These are phyloP conservation scores for Jasminum sambac DNA, from an alignment of 257 asterid species.

Conservation along the genomic window DNA sequence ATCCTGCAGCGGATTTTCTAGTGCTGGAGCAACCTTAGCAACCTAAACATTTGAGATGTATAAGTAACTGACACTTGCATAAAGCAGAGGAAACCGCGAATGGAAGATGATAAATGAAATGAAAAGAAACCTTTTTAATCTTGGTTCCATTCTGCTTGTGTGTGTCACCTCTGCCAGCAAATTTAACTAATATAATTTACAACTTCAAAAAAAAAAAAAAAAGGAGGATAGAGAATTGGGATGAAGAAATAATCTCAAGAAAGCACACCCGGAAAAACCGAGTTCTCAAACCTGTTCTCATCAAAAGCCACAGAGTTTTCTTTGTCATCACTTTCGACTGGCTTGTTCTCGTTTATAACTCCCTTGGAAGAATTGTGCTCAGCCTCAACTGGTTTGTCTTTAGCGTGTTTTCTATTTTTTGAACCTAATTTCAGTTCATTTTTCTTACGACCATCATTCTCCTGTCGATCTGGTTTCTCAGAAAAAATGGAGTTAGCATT, in stretches of 20 bases:
- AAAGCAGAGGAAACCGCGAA: not conserved
- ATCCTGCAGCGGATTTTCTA: constrained; percentile 19
- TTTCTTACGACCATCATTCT: constrained; percentile 11
- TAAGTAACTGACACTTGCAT: not conserved
- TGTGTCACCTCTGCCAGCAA: constrained; percentile 28
- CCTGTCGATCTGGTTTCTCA: constrained; percentile 14
- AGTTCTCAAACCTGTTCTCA: constrained; percentile 37
- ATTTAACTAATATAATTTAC: not conserved
- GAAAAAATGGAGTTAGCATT: constrained; percentile 1
- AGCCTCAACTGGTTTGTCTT: not conserved
- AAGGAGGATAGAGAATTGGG: too few relatives aligned
- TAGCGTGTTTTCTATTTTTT: constrained; percentile 4
- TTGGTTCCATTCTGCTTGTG: constrained; percentile 21
- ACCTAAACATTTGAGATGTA: not conserved
- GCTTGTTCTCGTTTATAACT: constrained; percentile 12
- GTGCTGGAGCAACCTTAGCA: constrained; percentile 27
- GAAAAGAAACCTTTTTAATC: constrained; percentile 27
- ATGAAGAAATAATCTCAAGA: not conserved
- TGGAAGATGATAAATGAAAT: not conserved
- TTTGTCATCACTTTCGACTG: constrained; percentile 32
- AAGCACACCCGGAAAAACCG: not conserved
- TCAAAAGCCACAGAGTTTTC: constrained; percentile 37
- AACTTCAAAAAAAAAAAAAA: too few relatives aligned
- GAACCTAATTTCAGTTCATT: constrained; percentile 10
- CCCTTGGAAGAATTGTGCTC: constrained; percentile 15